Percentiles rank a stretch among this genome's conserved stretches.
These are phyloP conservation scores for Aspergillus tamarii DNA, from an alignment of 2,329 filamentous ascomycete species.

Conservation along the genomic window DNA sequence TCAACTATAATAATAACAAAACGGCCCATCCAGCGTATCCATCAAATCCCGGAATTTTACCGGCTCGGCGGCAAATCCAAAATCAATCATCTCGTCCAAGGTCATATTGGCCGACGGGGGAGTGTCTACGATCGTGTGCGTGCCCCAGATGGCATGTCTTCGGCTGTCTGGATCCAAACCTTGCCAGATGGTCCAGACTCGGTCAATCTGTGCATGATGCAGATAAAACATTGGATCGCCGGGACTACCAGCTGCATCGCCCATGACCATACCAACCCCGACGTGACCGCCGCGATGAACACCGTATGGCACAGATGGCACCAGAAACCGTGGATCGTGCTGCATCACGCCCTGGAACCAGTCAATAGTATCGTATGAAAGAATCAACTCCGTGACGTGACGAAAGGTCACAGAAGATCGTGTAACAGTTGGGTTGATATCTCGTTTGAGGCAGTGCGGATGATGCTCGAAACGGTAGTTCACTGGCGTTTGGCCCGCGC, in stretches of 20 bases:
- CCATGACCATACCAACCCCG: constrained; percentile 5
- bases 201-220: constrained; percentile 18
- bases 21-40: not conserved
- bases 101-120: constrained; percentile 11
- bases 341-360: constrained; percentile 11
- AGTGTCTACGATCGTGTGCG: not conserved
- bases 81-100: constrained; percentile 11
- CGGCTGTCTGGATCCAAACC: not conserved
- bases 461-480: constrained; percentile 11
- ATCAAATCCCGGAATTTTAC: constrained; percentile 7
- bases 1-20: constrained; percentile 14
- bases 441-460: constrained; percentile 11
- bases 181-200: constrained; percentile 16
- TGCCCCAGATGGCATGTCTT: constrained; percentile 9
- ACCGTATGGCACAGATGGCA: not conserved
- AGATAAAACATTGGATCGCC: constrained; percentile 15
- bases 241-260: constrained; percentile 10
- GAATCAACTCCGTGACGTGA: constrained; percentile 3
- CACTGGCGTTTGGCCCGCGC: not conserved
- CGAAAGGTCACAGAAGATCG: not conserved
- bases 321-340: not conserved
- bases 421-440: constrained; percentile 5
- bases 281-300: constrained; percentile 11
- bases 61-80: constrained; percentile 3
- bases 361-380: constrained; percentile 10